These are phyloP conservation scores for Begonia fuchsioides DNA, from an alignment of 306 rosid species.

Conservation along the genomic window DNA sequence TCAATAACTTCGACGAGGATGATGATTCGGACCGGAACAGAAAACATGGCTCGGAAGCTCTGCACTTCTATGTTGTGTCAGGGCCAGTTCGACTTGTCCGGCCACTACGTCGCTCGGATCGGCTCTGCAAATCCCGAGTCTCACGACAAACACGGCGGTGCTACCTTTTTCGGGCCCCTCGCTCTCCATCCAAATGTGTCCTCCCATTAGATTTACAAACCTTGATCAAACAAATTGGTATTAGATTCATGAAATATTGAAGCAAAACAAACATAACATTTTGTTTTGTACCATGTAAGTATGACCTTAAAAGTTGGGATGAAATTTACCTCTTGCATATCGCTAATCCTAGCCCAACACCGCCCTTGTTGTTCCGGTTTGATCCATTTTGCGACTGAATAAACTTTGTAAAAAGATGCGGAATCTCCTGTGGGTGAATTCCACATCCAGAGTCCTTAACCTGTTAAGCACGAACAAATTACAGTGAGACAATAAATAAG, in stretches of 20 bases:
- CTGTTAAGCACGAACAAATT: constrained; percentile 23
- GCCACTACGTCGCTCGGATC: constrained; percentile 23
- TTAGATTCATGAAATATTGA: background rate
- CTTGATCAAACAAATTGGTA: constrained; percentile 24
- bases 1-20: background rate
- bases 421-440: constrained; percentile 59
- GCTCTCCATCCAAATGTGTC: no score
- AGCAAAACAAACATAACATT: constrained; percentile 2
- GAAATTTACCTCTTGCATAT: no score
- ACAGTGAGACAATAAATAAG: no score
- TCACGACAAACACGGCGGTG: constrained; percentile 47
- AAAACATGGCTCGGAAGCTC: no score
- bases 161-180: constrained; percentile 70
- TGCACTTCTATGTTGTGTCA: no score
- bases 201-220: constrained; percentile 74
- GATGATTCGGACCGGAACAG: no score
- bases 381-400: constrained; percentile 46
- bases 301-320: no score
- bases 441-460: constrained; percentile 93
- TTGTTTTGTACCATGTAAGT: background rate
- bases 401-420: constrained; percentile 61
- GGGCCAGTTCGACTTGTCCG: constrained; percentile 18
- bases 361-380: constrained; percentile 23
- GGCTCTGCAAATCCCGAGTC: constrained; percentile 44
- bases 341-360: no score